Conservation (phyloP, 257 asterid species). For the Nyctanthes arbortristis region DNA sequence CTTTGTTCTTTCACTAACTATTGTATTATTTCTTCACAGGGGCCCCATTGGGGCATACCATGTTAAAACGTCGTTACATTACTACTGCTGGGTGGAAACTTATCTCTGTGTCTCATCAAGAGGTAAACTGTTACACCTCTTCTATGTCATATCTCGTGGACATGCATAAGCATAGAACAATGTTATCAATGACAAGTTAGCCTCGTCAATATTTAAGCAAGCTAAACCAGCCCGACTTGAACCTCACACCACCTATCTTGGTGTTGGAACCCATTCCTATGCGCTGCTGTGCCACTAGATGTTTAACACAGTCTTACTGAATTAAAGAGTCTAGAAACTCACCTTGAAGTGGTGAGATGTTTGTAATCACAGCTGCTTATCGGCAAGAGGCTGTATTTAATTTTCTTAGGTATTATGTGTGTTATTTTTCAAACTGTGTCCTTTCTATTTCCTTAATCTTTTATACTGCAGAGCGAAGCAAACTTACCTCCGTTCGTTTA, state of each 20-base stretch:
- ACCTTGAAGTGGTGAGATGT: not conserved
- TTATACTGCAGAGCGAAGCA: too few species aligned
- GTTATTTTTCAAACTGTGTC: too few species aligned
- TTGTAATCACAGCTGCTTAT: not conserved
- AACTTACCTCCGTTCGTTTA: too few species aligned
- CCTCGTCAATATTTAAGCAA: not conserved
- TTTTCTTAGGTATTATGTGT: too few species aligned
- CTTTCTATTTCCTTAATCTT: too few species aligned
- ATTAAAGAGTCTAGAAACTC: not conserved
- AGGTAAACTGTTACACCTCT: constrained; percentile 49
- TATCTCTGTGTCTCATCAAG: constrained; percentile 63
- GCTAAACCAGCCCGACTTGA: not conserved
- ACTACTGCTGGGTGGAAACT: constrained; percentile 91
- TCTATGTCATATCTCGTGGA: not conserved
- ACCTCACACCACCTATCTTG: not conserved
- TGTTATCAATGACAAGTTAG: not conserved
- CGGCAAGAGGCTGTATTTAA: not conserved
- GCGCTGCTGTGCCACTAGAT: not conserved
- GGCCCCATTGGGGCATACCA: constrained; percentile 80
- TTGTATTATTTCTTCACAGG: constrained; percentile 45
- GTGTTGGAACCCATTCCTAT: not conserved
- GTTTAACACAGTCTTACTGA: not conserved
- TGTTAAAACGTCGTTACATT: constrained; percentile 79
- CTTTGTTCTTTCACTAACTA: not conserved
- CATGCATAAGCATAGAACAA: not conserved